Conservation (phyloP, 306 rosid species). For the Cotoneaster glaucophyllus region DNA sequence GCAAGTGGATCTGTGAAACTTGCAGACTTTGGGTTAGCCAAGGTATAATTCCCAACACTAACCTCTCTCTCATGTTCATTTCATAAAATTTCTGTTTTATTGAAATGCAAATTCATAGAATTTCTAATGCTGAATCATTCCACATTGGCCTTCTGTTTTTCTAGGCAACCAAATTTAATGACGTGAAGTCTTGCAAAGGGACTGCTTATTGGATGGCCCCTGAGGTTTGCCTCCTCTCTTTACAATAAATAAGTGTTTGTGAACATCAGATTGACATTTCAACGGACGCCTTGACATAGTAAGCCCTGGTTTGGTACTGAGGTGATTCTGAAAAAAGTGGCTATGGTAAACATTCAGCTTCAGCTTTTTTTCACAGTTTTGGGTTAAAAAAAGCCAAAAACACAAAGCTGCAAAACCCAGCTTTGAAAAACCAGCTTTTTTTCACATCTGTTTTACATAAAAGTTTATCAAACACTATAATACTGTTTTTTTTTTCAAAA, state of each 20-base stretch:
- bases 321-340: no score
- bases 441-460: no score
- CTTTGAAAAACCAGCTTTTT: no score
- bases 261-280: not conserved
- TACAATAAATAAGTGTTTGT: conserved; percentile 4
- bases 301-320: no score
- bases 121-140: not conserved
- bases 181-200: conserved; percentile 75
- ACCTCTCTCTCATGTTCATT: not conserved
- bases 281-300: not conserved
- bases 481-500: no score
- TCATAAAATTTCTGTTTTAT: not conserved
- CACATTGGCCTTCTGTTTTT: conserved; percentile 11
- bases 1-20: conserved; percentile 91
- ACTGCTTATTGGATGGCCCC: conserved; percentile 98
- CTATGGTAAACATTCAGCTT: no score
- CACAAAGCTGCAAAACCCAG: no score
- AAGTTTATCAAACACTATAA: no score
- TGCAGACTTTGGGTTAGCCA: conserved; percentile 95
- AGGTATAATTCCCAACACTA: conserved; percentile 32
- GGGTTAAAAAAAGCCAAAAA: no score
- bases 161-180: conserved; percentile 81
- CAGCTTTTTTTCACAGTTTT: no score
- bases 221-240: conserved; percentile 62
- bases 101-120: not conserved